Percentiles rank a stretch among this genome's conserved stretches.
phyloP scores from a whole-genome alignment of 345 rosid species.

The Eucalyptus tenuipes region DNA sequence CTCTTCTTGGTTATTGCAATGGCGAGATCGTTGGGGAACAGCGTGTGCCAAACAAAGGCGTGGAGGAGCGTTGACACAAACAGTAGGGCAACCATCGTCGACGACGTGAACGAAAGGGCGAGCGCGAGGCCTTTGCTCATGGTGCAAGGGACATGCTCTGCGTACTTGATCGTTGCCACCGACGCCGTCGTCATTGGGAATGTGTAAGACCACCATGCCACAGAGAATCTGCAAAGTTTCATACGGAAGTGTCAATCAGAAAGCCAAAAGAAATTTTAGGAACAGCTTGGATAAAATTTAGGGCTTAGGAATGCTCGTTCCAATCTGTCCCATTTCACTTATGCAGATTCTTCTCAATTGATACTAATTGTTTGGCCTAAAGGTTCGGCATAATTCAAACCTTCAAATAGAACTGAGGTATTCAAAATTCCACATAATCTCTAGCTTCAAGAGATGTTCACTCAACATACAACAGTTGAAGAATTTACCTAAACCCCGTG shows the following conservation, averaged over 20 bases:
- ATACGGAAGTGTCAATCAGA: background rate
- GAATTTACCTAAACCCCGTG: slow-evolving; percentile 75
- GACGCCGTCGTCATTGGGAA: slow-evolving; percentile 93
- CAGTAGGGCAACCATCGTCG: slow-evolving; percentile 63
- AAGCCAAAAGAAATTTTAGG: background rate
- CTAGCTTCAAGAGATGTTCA: background rate
- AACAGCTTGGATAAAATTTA: background rate
- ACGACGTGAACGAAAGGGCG: slow-evolving; percentile 61
- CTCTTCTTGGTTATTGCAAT: slow-evolving; percentile 71
- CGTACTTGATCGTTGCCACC: slow-evolving; percentile 81
- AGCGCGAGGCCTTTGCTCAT: slow-evolving; percentile 59
- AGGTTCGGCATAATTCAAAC: background rate
- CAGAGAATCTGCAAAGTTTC: slow-evolving; percentile 48
- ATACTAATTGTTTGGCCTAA: background rate
- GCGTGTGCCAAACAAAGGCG: slow-evolving; percentile 55
- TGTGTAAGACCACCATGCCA: slow-evolving; percentile 98
- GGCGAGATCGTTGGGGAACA: slow-evolving; percentile 87
- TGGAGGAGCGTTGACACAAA: slow-evolving; percentile 70
- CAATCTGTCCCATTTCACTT: background rate
- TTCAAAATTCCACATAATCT: background rate
- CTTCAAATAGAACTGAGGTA: background rate
- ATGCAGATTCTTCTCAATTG: background rate
- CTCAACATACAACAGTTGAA: background rate
- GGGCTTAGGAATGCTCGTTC: background rate
- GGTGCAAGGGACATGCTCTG: slow-evolving; percentile 61